These are phyloP conservation scores for Vigna hirtella DNA, from an alignment of 306 rosid species.

Conservation along the genomic window DNA sequence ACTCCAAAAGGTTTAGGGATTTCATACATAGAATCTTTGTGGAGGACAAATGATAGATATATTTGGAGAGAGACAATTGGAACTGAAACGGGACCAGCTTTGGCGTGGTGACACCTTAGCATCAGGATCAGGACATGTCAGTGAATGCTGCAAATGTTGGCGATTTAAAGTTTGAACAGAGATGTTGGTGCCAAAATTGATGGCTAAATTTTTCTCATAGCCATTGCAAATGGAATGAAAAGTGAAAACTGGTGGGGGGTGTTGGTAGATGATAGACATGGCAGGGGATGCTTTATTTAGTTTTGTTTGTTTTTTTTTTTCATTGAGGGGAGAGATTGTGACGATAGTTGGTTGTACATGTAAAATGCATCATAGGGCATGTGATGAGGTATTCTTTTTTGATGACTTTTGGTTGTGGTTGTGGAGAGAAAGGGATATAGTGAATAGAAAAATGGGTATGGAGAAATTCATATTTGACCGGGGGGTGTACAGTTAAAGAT, in stretches of 20 bases:
- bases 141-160: constrained; percentile 41
- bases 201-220: constrained; percentile 56
- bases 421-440: constrained; percentile 47
- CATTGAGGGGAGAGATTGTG: constrained; percentile 35
- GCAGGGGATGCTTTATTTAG: constrained; percentile 21
- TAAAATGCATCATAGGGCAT: constrained; percentile 41
- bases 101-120: constrained; percentile 36
- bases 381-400: constrained; percentile 44
- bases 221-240: constrained; percentile 40
- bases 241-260: neutral
- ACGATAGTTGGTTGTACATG: constrained; percentile 40
- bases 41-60: constrained; percentile 52
- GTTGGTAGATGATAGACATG: constrained; percentile 5
- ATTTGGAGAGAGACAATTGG: constrained; percentile 32
- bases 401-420: constrained; percentile 30
- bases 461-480: constrained; percentile 42
- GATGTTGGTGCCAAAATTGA: constrained; percentile 27
- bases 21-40: constrained; percentile 66
- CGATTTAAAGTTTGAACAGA: constrained; percentile 8
- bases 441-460: constrained; percentile 48
- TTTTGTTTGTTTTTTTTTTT: neutral
- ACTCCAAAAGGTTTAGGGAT: constrained; percentile 61
- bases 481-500: constrained; percentile 52
- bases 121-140: constrained; percentile 34
- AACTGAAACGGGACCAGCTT: constrained; percentile 40